phyloP scores from a whole-genome alignment of 2,329 filamentous ascomycete genomes.

The Hypoxylon sp. region DNA sequence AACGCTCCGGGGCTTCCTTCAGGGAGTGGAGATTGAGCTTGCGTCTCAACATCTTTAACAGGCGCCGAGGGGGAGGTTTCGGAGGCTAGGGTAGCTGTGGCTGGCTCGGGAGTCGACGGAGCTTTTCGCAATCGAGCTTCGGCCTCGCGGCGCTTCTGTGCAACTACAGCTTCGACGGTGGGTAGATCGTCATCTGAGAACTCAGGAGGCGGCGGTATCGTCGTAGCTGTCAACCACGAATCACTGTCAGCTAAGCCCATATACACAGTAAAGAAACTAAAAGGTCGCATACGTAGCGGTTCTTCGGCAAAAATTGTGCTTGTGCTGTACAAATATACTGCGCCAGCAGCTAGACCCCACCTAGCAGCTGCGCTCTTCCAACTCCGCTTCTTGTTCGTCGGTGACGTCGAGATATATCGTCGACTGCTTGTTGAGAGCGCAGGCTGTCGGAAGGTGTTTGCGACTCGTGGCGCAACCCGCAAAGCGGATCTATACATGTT shows the following conservation, averaged over 20 bases:
- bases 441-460: slow-evolving; percentile 60
- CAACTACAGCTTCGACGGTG: slow-evolving; percentile 77
- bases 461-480: slow-evolving; percentile 63
- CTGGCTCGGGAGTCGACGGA: slow-evolving; percentile 51
- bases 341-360: slow-evolving; percentile 81
- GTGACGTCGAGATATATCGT: slow-evolving; percentile 68
- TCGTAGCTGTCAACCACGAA: slow-evolving; percentile 44
- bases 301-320: slow-evolving; percentile 90
- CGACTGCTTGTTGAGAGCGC: slow-evolving; percentile 59
- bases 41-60: slow-evolving; percentile 46
- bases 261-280: neutral
- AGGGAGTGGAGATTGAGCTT: slow-evolving; percentile 31
- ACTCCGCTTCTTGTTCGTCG: slow-evolving; percentile 77
- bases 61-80: slow-evolving; percentile 51
- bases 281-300: slow-evolving; percentile 73
- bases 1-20: slow-evolving; percentile 66
- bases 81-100: slow-evolving; percentile 44
- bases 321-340: slow-evolving; percentile 95
- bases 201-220: slow-evolving; percentile 62
- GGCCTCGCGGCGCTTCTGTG: slow-evolving; percentile 71
- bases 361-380: slow-evolving; percentile 84
- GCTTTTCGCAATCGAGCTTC: slow-evolving; percentile 55
- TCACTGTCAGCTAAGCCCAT: slow-evolving; percentile 14
- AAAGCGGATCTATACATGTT: slow-evolving; percentile 69
- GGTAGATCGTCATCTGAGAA: slow-evolving; percentile 71